Conservation (phyloP, 2,329 filamentous ascomycete species). For the Fusarium solani-melongenae region DNA sequence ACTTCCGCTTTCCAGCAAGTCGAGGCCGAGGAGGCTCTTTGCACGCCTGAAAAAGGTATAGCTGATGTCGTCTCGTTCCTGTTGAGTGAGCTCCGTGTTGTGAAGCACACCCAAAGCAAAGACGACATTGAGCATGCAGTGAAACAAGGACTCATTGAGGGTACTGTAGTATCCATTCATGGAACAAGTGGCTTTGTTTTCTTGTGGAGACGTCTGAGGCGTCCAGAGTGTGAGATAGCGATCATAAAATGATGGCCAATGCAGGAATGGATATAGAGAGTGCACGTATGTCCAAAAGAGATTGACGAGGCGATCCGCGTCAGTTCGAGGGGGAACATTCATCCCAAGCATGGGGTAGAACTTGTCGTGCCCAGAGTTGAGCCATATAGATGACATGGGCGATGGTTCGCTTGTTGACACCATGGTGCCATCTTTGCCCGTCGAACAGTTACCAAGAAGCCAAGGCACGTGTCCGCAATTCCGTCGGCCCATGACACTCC, state of each 20-base stretch:
- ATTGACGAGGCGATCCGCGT: not conserved
- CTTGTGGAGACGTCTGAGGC: not conserved
- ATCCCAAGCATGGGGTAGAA: not conserved
- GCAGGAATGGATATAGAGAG: not conserved
- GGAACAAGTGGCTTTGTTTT: not conserved
- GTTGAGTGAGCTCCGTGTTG: not conserved
- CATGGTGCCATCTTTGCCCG: not conserved
- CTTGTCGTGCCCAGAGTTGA: not conserved
- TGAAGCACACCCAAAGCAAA: not conserved
- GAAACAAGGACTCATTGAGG: not conserved
- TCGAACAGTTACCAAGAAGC: not conserved
- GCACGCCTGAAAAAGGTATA: not conserved
- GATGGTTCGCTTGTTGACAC: not conserved
- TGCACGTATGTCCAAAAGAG: not conserved
- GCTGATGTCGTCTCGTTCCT: not conserved
- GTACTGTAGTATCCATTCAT: not conserved
- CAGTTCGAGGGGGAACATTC: not conserved
- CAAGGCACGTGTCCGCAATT: not conserved
- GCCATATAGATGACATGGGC: not conserved
- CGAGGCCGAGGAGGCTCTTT: not conserved
- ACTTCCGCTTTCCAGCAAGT: not conserved
- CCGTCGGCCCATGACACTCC: not conserved
- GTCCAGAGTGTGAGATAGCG: not conserved
- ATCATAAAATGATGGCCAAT: not conserved
- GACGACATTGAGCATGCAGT: not conserved